phyloP scores from a whole-genome alignment of 345 rosid species.

The Eucalyptus grandis region DNA sequence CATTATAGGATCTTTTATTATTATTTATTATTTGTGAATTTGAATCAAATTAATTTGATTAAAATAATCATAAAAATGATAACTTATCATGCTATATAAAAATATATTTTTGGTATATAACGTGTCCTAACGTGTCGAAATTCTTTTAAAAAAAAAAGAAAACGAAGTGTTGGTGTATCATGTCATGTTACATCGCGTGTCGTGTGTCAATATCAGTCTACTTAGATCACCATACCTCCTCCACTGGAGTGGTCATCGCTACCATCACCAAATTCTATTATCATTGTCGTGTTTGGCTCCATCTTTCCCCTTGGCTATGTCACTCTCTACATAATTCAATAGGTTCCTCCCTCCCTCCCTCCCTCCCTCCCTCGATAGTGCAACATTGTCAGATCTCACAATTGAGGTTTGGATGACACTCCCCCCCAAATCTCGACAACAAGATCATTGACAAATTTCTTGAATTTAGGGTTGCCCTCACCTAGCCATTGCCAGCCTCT shows the following conservation, averaged over 20 bases:
- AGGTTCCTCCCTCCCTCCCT: background rate
- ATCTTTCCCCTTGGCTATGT: background rate
- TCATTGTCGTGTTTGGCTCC: fast-evolving
- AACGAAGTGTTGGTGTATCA: too few species aligned
- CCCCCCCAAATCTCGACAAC: background rate
- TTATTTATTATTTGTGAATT: too few species aligned
- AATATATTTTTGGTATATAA: too few species aligned
- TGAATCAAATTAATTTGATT: too few species aligned
- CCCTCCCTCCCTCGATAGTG: background rate
- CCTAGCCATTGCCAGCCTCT: background rate
- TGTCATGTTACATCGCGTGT: fast-evolving
- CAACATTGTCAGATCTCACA: fast-evolving
- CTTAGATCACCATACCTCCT: background rate
- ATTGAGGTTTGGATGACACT: background rate
- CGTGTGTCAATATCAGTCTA: fast-evolving
- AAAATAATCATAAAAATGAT: too few species aligned
- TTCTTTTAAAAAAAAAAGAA: fast-evolving
- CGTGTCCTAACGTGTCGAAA: fast-evolving
- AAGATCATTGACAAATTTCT: background rate
- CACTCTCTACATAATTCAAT: background rate
- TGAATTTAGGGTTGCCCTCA: background rate
- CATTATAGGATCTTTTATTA: too few species aligned
- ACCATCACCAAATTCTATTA: background rate
- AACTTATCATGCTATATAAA: too few species aligned
- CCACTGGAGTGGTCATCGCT: background rate